Evolutionary conservation across 2,329 filamentous ascomycete species (phyloP), one percentile per base, ranked within the genome.

Genomic region (Penicillium janthinellum): DNA sequence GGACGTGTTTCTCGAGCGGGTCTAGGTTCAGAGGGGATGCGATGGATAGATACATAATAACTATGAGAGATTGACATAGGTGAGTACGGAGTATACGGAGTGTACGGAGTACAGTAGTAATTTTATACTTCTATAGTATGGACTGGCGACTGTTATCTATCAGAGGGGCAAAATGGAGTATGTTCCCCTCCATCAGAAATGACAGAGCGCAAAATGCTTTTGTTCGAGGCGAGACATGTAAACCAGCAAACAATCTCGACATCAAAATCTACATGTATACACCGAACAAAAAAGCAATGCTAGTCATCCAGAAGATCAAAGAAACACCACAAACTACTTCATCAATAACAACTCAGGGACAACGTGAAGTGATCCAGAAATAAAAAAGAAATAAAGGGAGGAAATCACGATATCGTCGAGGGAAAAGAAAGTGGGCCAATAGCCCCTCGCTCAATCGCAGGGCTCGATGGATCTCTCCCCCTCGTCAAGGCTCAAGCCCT

Each of bases 391-490:
- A 59, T n/a, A 39, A 45, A 20, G 37, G 34, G 52, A 54, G 42
- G 31, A 48, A 64, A 57, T 47, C 52, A 38, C 57, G 48, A 44
- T 39, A 54, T 57, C 53, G 44, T 22, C 57, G 57, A 63, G 61
- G 61, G 61, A 34, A 48, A 20, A 20, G 49, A 20, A 49, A 50
- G 59, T 64, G 59, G 62, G 54, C 50, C 59, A 59, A 54, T 49
- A 54, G 57, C 62, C 62, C 62, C 62, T 64, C 62, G 59, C 62
- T 64, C 56, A 55, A 34, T 28, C 37, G 37, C 51, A 53, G 50
- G 44, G 47, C 57, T 42, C 17, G 45, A 57, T 51, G 38, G 38
- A 47, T 51, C 45, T 28, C 25, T 41, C n/a, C 3, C n/a, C 17
- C 31, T 52, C 39, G 22, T 34, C 37, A 47, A 55, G n/a, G 35